Evolutionary conservation across 805 yeast species (phyloP), one percentile per base, ranked within the genome.

Genomic region (Suhomyces sp.): DNA sequence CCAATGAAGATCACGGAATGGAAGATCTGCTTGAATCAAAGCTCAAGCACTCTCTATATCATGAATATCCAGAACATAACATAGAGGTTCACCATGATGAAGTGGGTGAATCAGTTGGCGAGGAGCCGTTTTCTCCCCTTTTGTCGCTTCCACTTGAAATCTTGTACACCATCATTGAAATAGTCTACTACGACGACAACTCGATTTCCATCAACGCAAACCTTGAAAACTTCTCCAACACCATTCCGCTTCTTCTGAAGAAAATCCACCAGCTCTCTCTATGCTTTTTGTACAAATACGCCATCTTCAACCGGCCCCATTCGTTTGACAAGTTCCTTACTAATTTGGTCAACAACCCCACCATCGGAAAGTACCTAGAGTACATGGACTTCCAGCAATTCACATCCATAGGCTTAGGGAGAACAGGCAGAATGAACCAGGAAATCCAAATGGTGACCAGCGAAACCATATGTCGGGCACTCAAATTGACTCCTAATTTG

Each of bases 391-490:
- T 91, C 61, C 87, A 88, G 61, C 93, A 88, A 59, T 86, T 91
- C 67, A 90, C 97, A 1, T 85, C 93, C 0, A 84, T 92, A 46
- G 97, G 97, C 0, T 76, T 91, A 46, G 97, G 97, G 2, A 76
- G 97, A 57, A 87, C 97, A 0, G 89, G 88, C 9, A 80, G 86
- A 59, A 91, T 91, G 96, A 92, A 88, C 69, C 85, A 82, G 67
- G 96, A 88, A 68, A 91, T 91, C 59, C 96, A 91, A 68, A 88
- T 89, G 88, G 89, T 91, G 40, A 91, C 97, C 0, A 76, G 85
- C 40, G 71, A 73, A 24, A 91, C 97, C 2, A 83, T 91, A 21
- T 67, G 80, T 44, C 74, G 81, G 20, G 88, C 89, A 52, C 73
- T 91, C 25, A 62, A 68, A 47, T 66, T 81, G 52, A 84, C 88